Percentiles rank a stretch among this genome's conserved stretches.
Evolutionary conservation across 176 grass and related monocot genomes (phyloP).

Genomic region (Zoysia pacifica): DNA sequence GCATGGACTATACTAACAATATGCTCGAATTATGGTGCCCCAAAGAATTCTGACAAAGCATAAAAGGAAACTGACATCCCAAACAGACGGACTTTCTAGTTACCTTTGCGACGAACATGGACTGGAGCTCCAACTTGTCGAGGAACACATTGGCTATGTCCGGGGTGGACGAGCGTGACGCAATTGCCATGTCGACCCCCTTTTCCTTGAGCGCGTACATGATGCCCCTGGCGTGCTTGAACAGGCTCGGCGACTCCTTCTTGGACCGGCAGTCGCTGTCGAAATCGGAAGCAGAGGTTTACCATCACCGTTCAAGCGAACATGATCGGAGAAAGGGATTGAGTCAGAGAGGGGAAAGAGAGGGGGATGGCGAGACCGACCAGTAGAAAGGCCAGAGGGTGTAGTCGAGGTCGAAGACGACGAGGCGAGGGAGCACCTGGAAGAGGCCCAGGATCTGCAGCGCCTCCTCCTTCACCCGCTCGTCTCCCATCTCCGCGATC

Average conservation of each 20-base stretch:
- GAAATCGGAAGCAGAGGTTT: background rate
- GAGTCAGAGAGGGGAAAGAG: background rate
- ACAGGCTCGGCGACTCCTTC: slow-evolving; percentile 76
- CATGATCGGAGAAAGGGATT: background rate
- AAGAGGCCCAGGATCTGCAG: slow-evolving; percentile 70
- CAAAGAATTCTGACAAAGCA: background rate
- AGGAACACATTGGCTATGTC: slow-evolving; percentile 85
- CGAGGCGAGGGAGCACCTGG: slow-evolving; percentile 75
- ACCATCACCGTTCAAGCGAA: background rate
- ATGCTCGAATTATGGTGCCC: background rate
- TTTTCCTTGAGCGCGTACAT: slow-evolving; percentile 92
- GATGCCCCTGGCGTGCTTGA: slow-evolving; percentile 83
- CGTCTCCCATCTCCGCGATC: slow-evolving; percentile 52
- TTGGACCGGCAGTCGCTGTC: slow-evolving; percentile 84
- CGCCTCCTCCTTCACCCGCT: slow-evolving; percentile 77
- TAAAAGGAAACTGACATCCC: background rate
- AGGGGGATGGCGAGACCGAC: slow-evolving; percentile 24
- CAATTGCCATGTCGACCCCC: slow-evolving; percentile 83
- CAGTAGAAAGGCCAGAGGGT: slow-evolving; percentile 99
- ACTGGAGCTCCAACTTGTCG: slow-evolving; percentile 71
- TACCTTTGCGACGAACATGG: slow-evolving; percentile 78
- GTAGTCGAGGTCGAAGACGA: slow-evolving; percentile 98
- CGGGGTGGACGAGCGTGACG: slow-evolving; percentile 78
- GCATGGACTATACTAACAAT: background rate
- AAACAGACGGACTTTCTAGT: background rate